phyloP scores from a whole-genome alignment of 169 alveolate genomes.

The Theileria parva region DNA sequence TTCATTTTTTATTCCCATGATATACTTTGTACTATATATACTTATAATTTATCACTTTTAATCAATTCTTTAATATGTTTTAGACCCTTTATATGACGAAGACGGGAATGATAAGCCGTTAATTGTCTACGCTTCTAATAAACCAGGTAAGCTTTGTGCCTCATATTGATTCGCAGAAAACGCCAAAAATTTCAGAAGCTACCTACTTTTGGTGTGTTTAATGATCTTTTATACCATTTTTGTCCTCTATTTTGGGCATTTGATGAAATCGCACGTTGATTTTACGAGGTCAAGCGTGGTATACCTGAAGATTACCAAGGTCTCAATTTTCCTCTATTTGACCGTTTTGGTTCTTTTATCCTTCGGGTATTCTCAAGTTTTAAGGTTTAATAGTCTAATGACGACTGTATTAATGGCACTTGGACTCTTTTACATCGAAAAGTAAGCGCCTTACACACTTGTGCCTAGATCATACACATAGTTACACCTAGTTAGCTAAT shows the following conservation, averaged over 20 bases:
- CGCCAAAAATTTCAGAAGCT: slow-evolving; percentile 1
- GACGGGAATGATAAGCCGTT: slow-evolving; percentile 20
- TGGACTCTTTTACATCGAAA: slow-evolving; percentile 31
- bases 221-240: slow-evolving; percentile 14
- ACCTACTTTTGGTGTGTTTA: slow-evolving; percentile 8
- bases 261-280: slow-evolving; percentile 16
- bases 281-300: slow-evolving; percentile 31
- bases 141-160: slow-evolving; percentile 16
- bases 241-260: slow-evolving; percentile 34
- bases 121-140: slow-evolving; percentile 54
- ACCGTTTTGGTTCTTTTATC: slow-evolving; percentile 5
- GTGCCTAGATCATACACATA: background rate
- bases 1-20: slow-evolving; percentile 1
- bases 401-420: slow-evolving; percentile 14
- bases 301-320: slow-evolving; percentile 24
- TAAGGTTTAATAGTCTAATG: slow-evolving; percentile 34
- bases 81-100: slow-evolving; percentile 37
- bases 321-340: slow-evolving; percentile 9
- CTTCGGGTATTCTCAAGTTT: slow-evolving; percentile 17
- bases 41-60: background rate
- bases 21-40: background rate
- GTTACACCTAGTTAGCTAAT: background rate
- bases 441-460: slow-evolving; percentile 5
- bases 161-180: slow-evolving; percentile 5
- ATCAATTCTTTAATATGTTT: background rate